Evolutionary conservation across 2,329 filamentous ascomycete genomes (phyloP), one percentile per base, ranked within the genome.

Genomic region (Blastomyces emzantsi): DNA sequence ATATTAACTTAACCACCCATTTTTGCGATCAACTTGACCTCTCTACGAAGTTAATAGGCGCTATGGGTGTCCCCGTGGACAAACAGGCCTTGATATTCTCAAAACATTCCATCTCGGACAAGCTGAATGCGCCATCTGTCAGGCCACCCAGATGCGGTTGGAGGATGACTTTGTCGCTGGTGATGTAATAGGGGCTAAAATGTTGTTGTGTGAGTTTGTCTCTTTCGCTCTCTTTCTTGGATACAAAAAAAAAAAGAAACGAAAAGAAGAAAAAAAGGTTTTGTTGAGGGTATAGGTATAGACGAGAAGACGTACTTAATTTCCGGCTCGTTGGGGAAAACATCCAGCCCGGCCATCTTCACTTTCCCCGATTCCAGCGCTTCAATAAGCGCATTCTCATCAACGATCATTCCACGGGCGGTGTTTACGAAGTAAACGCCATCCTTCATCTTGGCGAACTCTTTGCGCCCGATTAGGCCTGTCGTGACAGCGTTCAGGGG

Each of bases 341-440:
- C 80, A 65, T 83, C 81, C 47, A 84, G 64, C 0, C 82, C 82
- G 0, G 79, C 81, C 4, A 78, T 71, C 1, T 73, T 72, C 1
- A 84, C 65, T 60, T 80, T 79, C 0, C 81, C 80, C 6, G 70
- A 75, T 62, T 81, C 76, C 4, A 84, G 67, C 0, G 80, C 82
- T 13, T 72, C 69, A 6, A 81, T 74, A 19, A 84, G 67, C 0
- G 81, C 81, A 3, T 70, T 68, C 66, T 83, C 80, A 64, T 84
- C 76, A 0, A 84, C 71, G 2, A 84, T 71, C 15, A 76, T 75
- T 0, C 82, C 82, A 0, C 82, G 75, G 0, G 81, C 79, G 0
- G 82, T 83, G 67, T 84, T 84, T 41, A 84, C 72, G 3, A 84
- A 68, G 62, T 79, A 76, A 0, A 73, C 70, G 0, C 80, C 80